Evolutionary conservation across 2,329 filamentous ascomycete genomes (phyloP).

Genomic region (Cercospora janseana): DNA sequence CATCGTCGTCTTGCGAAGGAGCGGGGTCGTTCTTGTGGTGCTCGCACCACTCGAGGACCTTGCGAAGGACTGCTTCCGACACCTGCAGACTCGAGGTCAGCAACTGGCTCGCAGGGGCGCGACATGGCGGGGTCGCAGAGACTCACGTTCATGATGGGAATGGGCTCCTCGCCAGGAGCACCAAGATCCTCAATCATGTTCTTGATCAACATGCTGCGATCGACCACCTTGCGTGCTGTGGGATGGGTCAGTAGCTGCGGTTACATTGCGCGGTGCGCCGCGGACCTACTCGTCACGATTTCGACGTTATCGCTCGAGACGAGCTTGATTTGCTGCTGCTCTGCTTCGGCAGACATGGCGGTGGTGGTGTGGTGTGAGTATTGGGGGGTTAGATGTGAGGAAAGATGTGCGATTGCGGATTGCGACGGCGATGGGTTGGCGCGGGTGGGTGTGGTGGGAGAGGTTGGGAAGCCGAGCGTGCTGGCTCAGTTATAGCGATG

Average conservation of each 20-base stretch:
- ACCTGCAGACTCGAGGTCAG: slow-evolving; percentile 52
- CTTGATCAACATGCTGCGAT: slow-evolving; percentile 94
- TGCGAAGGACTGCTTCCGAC: slow-evolving; percentile 88
- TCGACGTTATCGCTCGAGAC: slow-evolving; percentile 48
- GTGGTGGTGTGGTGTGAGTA: slow-evolving; percentile 18
- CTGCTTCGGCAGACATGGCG: slow-evolving; percentile 38
- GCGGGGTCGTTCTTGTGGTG: slow-evolving; percentile 89
- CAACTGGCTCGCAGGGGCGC: slow-evolving; percentile 2
- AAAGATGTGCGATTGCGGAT: no score
- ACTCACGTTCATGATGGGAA: slow-evolving; percentile 77
- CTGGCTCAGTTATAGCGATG: slow-evolving; percentile 3
- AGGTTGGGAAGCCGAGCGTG: slow-evolving; percentile 9
- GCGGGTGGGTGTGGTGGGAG: slow-evolving; percentile 9
- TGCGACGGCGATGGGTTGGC: neutral
- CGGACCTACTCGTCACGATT: slow-evolving; percentile 42
- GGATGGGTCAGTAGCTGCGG: slow-evolving; percentile 20
- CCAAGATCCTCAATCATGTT: slow-evolving; percentile 96
- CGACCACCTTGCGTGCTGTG: slow-evolving; percentile 73
- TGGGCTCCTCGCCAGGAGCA: slow-evolving; percentile 61
- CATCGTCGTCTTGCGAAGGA: slow-evolving; percentile 80
- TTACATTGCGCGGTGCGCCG: slow-evolving; percentile 3
- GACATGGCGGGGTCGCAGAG: neutral
- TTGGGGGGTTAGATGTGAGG: slow-evolving; percentile 17
- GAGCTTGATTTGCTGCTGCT: slow-evolving; percentile 43
- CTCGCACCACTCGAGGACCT: slow-evolving; percentile 97